Evolutionary conservation across 257 asterid genomes (phyloP).

Genomic region (Knoxia roxburghii): DNA sequence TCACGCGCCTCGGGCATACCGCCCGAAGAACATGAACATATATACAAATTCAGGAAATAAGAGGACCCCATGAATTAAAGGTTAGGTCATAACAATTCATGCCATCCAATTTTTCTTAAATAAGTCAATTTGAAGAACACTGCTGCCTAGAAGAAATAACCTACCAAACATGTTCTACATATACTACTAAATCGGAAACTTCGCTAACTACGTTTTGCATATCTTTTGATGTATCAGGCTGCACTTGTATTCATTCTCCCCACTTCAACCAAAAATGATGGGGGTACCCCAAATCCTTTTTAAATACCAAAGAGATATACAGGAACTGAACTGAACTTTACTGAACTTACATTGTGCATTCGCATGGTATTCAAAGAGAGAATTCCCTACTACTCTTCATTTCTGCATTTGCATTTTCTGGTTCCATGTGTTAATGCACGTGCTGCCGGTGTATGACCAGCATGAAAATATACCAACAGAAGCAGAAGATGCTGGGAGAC

Average conservation of each 20-base stretch:
- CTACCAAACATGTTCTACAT: constrained; percentile 20
- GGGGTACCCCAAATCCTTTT: constrained; percentile 34
- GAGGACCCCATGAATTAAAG: not conserved
- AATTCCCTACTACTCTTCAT: constrained; percentile 27
- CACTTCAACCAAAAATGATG: constrained; percentile 36
- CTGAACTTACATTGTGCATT: constrained; percentile 36
- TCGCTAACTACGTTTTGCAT: constrained; percentile 24
- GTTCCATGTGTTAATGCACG: constrained; percentile 28
- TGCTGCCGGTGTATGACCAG: constrained; percentile 35
- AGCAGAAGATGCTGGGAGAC: constrained; percentile 19
- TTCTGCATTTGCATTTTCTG: constrained; percentile 30
- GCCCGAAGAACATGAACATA: not conserved
- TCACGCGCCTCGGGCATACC: too few species aligned
- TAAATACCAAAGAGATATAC: constrained; percentile 37
- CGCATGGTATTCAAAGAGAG: constrained; percentile 42
- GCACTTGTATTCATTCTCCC: constrained; percentile 24
- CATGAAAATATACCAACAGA: constrained; percentile 17
- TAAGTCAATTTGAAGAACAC: constrained; percentile 17
- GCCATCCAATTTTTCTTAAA: constrained; percentile 4
- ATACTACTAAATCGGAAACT: constrained; percentile 19
- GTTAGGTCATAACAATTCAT: not conserved
- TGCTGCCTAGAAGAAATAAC: constrained; percentile 12
- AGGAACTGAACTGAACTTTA: constrained; percentile 30
- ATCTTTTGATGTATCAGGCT: constrained; percentile 29
- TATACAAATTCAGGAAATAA: constrained; percentile 8